Percentiles rank a stretch among this genome's conserved stretches.
These are phyloP conservation scores for Aphanomyces astaci DNA, from an alignment of 352 stramenopile species.

Conservation along the genomic window DNA sequence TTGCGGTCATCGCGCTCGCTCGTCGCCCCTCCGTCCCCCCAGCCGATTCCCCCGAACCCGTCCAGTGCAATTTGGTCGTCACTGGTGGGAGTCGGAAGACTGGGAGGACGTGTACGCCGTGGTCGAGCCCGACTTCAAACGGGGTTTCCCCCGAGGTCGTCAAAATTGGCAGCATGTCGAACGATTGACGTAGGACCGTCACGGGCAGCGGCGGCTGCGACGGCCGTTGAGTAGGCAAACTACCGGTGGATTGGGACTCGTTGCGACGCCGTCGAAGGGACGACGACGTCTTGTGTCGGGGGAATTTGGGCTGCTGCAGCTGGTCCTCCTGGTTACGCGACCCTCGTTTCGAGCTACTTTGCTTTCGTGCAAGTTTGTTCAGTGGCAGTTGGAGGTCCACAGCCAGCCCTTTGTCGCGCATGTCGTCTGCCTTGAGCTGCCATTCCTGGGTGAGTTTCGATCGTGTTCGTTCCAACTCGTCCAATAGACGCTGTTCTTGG, in stretches of 20 bases:
- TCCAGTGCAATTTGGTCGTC: conserved; percentile 45
- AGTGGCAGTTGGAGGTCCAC: background rate
- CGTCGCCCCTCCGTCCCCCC: background rate
- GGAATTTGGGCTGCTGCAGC: background rate
- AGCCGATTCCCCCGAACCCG: conserved; percentile 18
- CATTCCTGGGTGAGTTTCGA: conserved; percentile 60
- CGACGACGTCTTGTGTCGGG: background rate
- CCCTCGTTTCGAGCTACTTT: background rate
- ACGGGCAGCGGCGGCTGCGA: conserved; percentile 29
- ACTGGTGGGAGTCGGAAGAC: conserved; percentile 64
- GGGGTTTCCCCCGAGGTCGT: conserved; percentile 59
- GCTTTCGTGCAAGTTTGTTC: background rate
- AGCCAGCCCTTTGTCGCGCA: conserved; percentile 9
- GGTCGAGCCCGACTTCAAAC: conserved; percentile 57
- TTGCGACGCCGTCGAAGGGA: background rate
- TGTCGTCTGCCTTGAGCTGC: conserved; percentile 47
- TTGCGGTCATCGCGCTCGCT: background rate
- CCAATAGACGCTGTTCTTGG: conserved; percentile 64
- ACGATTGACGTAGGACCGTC: conserved; percentile 20
- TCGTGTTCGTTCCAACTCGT: conserved; percentile 68
- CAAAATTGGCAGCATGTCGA: conserved; percentile 67
- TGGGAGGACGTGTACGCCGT: conserved; percentile 43
- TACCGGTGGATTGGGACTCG: background rate
- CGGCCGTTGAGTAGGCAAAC: conserved; percentile 19
- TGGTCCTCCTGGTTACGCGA: background rate